A percentile compares a stretch with the other conserved stretches of the same genome.
These are phyloP conservation scores for Ogataea nonfermentans DNA, from an alignment of 805 yeast genomes.

Conservation along the genomic window DNA sequence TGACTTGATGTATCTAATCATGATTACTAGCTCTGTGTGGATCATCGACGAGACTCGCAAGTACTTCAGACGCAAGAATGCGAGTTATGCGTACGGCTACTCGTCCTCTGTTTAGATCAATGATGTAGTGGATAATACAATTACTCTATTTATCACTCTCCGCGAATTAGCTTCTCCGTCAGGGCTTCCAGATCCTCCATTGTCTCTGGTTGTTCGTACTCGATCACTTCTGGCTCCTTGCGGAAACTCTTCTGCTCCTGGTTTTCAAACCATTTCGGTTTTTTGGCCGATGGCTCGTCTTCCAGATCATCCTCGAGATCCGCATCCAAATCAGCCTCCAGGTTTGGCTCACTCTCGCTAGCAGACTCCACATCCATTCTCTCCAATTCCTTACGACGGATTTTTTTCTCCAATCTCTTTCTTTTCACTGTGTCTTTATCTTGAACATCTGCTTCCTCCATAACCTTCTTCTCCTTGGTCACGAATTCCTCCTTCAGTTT, in stretches of 20 bases:
- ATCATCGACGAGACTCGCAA: slow-evolving; percentile 83
- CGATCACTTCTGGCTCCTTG: slow-evolving; percentile 46
- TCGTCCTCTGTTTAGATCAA: slow-evolving; percentile 28
- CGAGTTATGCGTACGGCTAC: slow-evolving; percentile 25
- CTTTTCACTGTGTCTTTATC: slow-evolving; percentile 78
- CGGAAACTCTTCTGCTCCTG: slow-evolving; percentile 30
- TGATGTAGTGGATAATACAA: not conserved
- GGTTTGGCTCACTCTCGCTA: slow-evolving; percentile 28
- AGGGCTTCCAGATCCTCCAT: slow-evolving; percentile 92
- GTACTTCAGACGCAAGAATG: slow-evolving; percentile 32
- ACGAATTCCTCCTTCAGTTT: slow-evolving; percentile 69
- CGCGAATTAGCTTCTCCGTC: slow-evolving; percentile 50
- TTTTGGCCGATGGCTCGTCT: slow-evolving; percentile 31
- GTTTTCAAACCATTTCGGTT: slow-evolving; percentile 52
- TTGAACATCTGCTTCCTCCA: slow-evolving; percentile 68
- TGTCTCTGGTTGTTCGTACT: slow-evolving; percentile 84
- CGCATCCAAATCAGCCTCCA: slow-evolving; percentile 26
- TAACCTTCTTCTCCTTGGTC: slow-evolving; percentile 58
- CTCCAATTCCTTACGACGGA: slow-evolving; percentile 81
- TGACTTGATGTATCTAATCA: slow-evolving; percentile 64
- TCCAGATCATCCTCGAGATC: slow-evolving; percentile 34
- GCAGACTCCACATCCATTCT: slow-evolving; percentile 40
- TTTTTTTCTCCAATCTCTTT: slow-evolving; percentile 83
- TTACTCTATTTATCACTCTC: slow-evolving; percentile 6
- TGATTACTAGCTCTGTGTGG: slow-evolving; percentile 76